Evolutionary conservation across 805 yeast genomes (phyloP).

Genomic region (Peterozyma xylosa): DNA sequence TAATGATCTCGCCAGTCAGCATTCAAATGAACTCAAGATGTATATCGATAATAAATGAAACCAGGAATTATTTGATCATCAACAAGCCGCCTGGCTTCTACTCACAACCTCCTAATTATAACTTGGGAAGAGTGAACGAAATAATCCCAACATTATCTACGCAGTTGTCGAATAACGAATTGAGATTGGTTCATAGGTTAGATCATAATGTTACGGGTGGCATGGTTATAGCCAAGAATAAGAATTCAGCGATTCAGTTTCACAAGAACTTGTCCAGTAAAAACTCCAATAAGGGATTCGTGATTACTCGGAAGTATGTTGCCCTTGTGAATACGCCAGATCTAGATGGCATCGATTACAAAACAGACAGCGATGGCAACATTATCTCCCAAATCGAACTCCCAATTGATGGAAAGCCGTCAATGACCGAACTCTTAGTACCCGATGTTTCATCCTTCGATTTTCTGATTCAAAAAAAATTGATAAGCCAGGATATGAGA

Average conservation of each 20-base stretch:
- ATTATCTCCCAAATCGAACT: background rate
- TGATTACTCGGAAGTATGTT: constrained; percentile 26
- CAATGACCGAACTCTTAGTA: constrained; percentile 9
- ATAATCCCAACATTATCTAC: constrained; percentile 7
- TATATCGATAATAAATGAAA: no score
- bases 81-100: constrained; percentile 29
- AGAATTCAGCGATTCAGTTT: constrained; percentile 23
- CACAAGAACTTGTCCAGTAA: constrained; percentile 18
- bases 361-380: background rate
- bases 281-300: constrained; percentile 29
- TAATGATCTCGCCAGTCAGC: no score
- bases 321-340: constrained; percentile 13
- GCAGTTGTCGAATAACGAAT: constrained; percentile 1
- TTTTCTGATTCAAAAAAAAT: constrained; percentile 6
- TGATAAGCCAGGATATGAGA: constrained; percentile 10
- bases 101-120: constrained; percentile 22
- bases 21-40: no score
- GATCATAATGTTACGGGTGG: constrained; percentile 35
- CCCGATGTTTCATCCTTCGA: constrained; percentile 2
- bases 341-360: background rate
- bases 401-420: constrained; percentile 6
- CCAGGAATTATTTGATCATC: constrained; percentile 18
- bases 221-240: constrained; percentile 25
- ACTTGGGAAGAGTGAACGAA: constrained; percentile 7
- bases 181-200: constrained; percentile 28